Evolutionary conservation across 2,329 filamentous ascomycete genomes (phyloP), one percentile per base, ranked within the genome.

Genomic region (Emericellopsis atlantica): DNA sequence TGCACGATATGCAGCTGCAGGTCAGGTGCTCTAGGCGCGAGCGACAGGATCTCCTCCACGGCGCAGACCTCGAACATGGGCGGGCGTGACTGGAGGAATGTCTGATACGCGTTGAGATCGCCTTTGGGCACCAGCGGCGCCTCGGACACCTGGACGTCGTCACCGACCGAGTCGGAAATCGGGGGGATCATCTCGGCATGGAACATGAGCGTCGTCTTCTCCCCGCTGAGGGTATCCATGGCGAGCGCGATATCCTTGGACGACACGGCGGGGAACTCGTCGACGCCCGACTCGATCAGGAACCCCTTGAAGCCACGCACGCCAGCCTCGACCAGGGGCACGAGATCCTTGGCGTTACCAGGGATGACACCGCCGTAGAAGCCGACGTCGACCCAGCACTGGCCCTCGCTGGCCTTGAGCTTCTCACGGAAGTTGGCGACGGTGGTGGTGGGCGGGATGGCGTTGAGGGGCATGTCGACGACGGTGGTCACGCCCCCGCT

Each of bases 301-400:
- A 98, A 98, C 1, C 90, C 90, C 64, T 98, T 98, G 72, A 98
- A 96, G 11, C 92, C 92, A 48, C 89, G 74, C 10, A 96, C 90
- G 41, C 92, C 92, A 33, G 79, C 83, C 43, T 85, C 74, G 1
- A 96, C 84, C 4, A 98, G 69, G 1, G 79, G 81, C 51, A 85
- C 77, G 42, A 98, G 65, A 53, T 96, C 79, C 10, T 74, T 61
- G 3, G 80, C 75, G 55, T 98, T 98, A 2, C 90, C 92, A 4
- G 92, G 92, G 37, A 98, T 79, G 32, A 96, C 79, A 26, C 92
- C 92, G 22, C 92, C 92, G 57, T 96, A 96, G 62, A 98, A 96
- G 24, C 88, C 92, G n/a, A 96, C 89, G 53, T 96, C 92, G 22
- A 96, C 87, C 90, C 90, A 98, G 64, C 90, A 95, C 64, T 96